Percentiles rank a stretch among this genome's conserved stretches.
phyloP scores from a whole-genome alignment of 768 basidiomycete species.

The Kwoniella sp. region DNA sequence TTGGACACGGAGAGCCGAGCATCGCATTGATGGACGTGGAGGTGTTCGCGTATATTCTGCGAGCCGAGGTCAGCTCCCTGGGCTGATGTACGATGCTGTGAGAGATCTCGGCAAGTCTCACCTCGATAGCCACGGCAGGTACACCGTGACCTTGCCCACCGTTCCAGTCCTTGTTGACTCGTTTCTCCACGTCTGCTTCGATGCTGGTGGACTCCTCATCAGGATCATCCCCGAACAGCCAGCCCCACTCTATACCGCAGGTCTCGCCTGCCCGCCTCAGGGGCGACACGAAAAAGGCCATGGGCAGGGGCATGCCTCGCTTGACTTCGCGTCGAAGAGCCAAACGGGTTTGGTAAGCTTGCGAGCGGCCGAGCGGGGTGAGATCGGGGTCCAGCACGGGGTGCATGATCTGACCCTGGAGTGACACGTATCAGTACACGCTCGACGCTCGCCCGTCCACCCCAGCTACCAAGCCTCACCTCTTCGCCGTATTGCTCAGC shows the following conservation, averaged over 20 bases:
- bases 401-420: slow-evolving; percentile 9
- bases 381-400: slow-evolving; percentile 22
- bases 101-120: slow-evolving; percentile 5
- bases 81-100: not conserved
- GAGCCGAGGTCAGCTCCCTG: not conserved
- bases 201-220: not conserved
- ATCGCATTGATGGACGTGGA: slow-evolving; percentile 29
- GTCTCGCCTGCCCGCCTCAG: slow-evolving; percentile 24
- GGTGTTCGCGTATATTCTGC: slow-evolving; percentile 31
- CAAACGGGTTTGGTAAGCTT: slow-evolving; percentile 15
- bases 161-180: not conserved
- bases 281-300: slow-evolving; percentile 23
- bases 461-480: too few species aligned
- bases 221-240: slow-evolving; percentile 9
- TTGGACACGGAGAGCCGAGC: not conserved
- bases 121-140: slow-evolving; percentile 22
- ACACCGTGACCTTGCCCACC: slow-evolving; percentile 19
- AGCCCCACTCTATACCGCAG: slow-evolving; percentile 30
- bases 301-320: slow-evolving; percentile 24
- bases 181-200: not conserved
- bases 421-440: too few species aligned
- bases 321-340: slow-evolving; percentile 17
- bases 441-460: too few species aligned
- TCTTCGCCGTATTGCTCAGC: slow-evolving; percentile 8
- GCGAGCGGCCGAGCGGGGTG: slow-evolving; percentile 15